Evolutionary conservation across 768 basidiomycete species (phyloP).

Genomic region (Podaxis pistillaris): DNA sequence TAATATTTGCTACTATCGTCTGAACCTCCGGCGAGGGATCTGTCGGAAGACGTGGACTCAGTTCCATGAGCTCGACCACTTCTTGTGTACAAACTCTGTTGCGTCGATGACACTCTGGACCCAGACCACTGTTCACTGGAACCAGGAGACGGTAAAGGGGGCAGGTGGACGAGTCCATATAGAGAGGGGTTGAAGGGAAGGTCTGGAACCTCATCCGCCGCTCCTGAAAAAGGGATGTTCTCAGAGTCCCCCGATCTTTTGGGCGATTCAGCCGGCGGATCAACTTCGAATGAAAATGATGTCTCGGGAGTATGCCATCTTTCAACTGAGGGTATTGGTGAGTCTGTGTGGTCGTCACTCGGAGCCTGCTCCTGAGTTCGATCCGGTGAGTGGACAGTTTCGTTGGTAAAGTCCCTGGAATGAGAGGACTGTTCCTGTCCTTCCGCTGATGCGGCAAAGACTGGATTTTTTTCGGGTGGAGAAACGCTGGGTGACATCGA

Average conservation of each 20-base stretch:
- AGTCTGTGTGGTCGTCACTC: neutral
- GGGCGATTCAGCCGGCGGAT: neutral
- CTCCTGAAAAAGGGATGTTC: slow-evolving; percentile 16
- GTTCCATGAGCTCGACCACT: neutral
- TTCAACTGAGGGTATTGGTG: neutral
- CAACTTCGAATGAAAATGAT: neutral
- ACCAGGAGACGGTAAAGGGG: slow-evolving; percentile 27
- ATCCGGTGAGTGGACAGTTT: neutral
- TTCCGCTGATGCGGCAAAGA: slow-evolving; percentile 11
- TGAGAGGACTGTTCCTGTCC: slow-evolving; percentile 3
- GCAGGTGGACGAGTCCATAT: slow-evolving; percentile 41
- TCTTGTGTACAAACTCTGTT: slow-evolving; percentile 13
- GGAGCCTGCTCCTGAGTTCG: neutral
- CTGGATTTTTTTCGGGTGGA: neutral
- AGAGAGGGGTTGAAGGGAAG: slow-evolving; percentile 39
- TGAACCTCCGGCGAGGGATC: neutral
- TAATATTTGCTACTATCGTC: neutral
- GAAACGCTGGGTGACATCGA: slow-evolving; percentile 3
- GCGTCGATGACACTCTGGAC: slow-evolving; percentile 13
- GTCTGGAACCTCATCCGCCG: slow-evolving; percentile 12
- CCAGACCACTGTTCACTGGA: neutral
- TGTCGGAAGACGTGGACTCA: neutral
- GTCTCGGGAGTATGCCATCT: neutral
- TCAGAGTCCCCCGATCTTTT: neutral
- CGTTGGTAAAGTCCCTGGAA: neutral